phyloP scores from a whole-genome alignment of 2,329 filamentous ascomycete species.

The Claviceps humidiphila region DNA sequence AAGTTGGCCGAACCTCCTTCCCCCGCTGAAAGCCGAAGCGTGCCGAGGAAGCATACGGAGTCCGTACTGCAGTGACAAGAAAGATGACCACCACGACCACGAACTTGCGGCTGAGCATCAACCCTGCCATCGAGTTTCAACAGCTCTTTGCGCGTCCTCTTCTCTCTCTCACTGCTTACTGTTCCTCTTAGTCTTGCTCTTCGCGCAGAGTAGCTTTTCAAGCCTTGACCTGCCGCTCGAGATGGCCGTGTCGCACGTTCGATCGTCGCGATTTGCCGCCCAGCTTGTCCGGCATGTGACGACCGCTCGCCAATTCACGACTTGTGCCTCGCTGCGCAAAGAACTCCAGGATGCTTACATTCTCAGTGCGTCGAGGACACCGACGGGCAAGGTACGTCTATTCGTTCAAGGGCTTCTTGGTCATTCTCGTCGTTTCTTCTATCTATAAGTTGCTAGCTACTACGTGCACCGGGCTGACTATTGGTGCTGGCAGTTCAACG shows the following conservation, averaged over 20 bases:
- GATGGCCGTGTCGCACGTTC: conserved; percentile 21
- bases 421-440: not conserved
- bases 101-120: conserved; percentile 2
- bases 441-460: not conserved
- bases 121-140: not conserved
- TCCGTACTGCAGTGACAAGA: too few species aligned
- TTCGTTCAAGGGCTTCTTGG: not conserved
- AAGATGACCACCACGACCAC: not conserved
- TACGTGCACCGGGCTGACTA: not conserved
- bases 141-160: not conserved
- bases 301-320: conserved; percentile 33
- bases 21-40: conserved; percentile 25
- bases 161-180: not conserved
- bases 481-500: conserved; percentile 61
- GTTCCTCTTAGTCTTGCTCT: not conserved
- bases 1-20: not conserved
- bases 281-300: conserved; percentile 27
- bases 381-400: conserved; percentile 62
- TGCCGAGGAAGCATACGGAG: conserved; percentile 15
- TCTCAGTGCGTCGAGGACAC: conserved; percentile 76
- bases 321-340: conserved; percentile 30
- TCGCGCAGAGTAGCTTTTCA: not conserved
- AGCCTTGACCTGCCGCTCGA: conserved; percentile 1
- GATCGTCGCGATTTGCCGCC: conserved; percentile 20
- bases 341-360: conserved; percentile 91